These are phyloP conservation scores for Neopestalotiopsis sp. DNA, from an alignment of 2,329 filamentous ascomycete species.

Conservation along the genomic window DNA sequence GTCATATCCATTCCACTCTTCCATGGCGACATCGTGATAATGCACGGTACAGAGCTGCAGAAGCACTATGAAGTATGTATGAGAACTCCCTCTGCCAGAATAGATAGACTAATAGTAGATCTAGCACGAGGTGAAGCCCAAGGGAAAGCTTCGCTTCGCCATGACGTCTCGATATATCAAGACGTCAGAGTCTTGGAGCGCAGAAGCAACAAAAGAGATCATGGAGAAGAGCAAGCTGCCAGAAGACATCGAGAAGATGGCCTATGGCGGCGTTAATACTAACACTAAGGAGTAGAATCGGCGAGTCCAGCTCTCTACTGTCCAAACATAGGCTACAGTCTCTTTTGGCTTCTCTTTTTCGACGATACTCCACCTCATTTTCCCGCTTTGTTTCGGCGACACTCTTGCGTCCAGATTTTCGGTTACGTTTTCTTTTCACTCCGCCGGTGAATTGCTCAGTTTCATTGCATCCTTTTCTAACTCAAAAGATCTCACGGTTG, in stretches of 20 bases:
- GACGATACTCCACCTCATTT: background rate
- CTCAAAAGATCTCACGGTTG: background rate
- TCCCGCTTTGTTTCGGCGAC: background rate
- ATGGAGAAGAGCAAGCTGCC: slow-evolving; percentile 41
- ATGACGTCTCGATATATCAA: slow-evolving; percentile 61
- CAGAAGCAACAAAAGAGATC: slow-evolving; percentile 33
- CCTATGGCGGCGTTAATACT: slow-evolving; percentile 32
- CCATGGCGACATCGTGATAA: slow-evolving; percentile 70
- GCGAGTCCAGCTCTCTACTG: background rate
- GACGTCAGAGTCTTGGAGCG: slow-evolving; percentile 42
- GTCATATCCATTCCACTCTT: slow-evolving; percentile 50
- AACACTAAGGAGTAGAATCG: background rate
- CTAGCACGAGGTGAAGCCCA: slow-evolving; percentile 58
- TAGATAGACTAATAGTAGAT: slow-evolving; percentile 24
- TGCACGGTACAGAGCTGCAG: slow-evolving; percentile 67
- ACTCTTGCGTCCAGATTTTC: background rate
- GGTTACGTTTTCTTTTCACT: background rate
- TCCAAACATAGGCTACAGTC: background rate
- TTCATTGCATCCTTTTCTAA: background rate
- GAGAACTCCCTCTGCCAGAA: background rate
- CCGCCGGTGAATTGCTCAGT: background rate
- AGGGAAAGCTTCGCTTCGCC: slow-evolving; percentile 59
- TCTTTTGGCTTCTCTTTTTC: background rate
- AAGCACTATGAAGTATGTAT: slow-evolving; percentile 58
- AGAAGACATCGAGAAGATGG: slow-evolving; percentile 30